Evolutionary conservation across 2,329 filamentous ascomycete species (phyloP).

Genomic region (Botrytis fabae): DNA sequence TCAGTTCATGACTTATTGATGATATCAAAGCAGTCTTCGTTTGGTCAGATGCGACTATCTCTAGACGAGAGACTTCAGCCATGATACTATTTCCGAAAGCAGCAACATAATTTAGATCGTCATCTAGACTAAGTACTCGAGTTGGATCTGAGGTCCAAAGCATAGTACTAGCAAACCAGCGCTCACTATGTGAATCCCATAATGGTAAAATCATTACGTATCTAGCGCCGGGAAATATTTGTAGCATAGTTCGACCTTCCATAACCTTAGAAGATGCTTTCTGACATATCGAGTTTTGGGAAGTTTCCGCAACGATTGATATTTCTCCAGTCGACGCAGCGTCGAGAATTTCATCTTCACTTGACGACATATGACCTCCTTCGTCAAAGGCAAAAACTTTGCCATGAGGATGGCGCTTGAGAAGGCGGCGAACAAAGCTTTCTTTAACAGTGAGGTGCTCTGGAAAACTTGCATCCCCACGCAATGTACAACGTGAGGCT

Average conservation of each 20-base stretch:
- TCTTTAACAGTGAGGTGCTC: constrained; percentile 24
- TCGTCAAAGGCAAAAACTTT: constrained; percentile 35
- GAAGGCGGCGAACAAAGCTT: constrained; percentile 13
- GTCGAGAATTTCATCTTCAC: constrained; percentile 10
- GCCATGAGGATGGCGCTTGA: constrained; percentile 35
- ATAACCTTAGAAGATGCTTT: neutral
- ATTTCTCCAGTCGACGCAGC: neutral
- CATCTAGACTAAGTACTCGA: constrained; percentile 38
- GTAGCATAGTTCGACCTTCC: constrained; percentile 13
- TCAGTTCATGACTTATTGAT: constrained; percentile 57
- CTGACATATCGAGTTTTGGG: neutral
- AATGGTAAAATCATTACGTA: constrained; percentile 50
- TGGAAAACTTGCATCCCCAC: constrained; percentile 24
- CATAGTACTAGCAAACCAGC: constrained; percentile 50
- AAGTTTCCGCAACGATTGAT: neutral
- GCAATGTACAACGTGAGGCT: constrained; percentile 7
- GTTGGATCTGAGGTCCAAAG: constrained; percentile 49
- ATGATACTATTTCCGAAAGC: constrained; percentile 52
- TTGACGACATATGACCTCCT: constrained; percentile 28
- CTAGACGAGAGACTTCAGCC: constrained; percentile 53
- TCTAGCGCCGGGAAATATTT: constrained; percentile 45
- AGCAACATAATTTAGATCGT: constrained; percentile 42
- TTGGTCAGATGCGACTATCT: constrained; percentile 49
- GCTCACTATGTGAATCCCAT: constrained; percentile 47
- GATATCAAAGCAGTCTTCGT: constrained; percentile 58